Evolutionary conservation across 257 asterid species (phyloP).

Genomic region (Scutellaria galericulata): DNA sequence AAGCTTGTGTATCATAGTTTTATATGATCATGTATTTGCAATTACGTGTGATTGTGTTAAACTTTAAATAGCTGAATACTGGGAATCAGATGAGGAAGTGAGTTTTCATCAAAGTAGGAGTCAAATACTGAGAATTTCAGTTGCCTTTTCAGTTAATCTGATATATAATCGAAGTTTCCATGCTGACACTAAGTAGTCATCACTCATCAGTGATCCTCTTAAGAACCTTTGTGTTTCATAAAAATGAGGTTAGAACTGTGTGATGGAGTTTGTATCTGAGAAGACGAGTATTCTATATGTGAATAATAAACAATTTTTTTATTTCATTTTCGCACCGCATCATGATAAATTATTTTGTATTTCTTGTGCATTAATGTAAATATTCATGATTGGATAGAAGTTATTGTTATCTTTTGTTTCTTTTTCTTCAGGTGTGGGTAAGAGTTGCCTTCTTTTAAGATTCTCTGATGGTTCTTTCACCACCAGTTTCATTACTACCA

Average conservation of each 20-base stretch:
- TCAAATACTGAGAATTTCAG: slow-evolving; percentile 15
- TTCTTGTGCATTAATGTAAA: slow-evolving; percentile 8
- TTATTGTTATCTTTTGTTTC: slow-evolving; percentile 2
- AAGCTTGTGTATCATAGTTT: too few relatives aligned
- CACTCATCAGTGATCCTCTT: background rate
- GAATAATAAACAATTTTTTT: background rate
- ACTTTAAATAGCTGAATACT: background rate
- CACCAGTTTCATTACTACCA: slow-evolving; percentile 93
- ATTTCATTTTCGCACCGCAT: background rate
- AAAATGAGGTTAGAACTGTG: background rate
- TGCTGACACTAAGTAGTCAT: background rate
- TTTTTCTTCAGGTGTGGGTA: slow-evolving; percentile 73
- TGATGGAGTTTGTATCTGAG: background rate
- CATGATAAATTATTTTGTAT: slow-evolving; percentile 21
- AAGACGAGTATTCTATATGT: slow-evolving; percentile 6
- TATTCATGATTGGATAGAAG: slow-evolving; percentile 18
- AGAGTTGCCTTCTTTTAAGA: slow-evolving; percentile 98
- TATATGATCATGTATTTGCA: too few relatives aligned
- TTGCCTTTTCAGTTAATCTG: slow-evolving; percentile 14
- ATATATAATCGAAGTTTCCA: background rate
- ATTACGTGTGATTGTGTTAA: background rate
- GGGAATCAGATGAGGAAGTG: slow-evolving; percentile 9
- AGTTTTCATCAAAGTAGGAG: slow-evolving; percentile 4
- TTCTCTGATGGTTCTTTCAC: slow-evolving; percentile 99
- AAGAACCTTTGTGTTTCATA: background rate